Evolutionary conservation across 169 alveolate genomes (phyloP).

Genomic region (Hammondia hammondi): DNA sequence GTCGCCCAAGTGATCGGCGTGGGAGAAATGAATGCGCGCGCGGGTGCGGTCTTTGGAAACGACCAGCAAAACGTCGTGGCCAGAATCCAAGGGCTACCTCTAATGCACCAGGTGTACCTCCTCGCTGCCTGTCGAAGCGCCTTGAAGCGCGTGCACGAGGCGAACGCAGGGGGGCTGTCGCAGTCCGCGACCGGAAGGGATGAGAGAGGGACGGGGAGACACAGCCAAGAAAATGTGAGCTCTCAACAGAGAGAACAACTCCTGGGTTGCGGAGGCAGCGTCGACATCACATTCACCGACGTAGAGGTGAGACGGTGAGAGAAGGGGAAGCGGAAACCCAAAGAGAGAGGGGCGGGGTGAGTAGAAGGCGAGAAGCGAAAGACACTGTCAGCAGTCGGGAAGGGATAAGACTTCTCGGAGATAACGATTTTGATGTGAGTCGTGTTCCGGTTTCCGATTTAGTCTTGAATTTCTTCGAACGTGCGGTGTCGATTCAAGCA

Average conservation of each 20-base stretch:
- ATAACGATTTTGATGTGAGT: no score
- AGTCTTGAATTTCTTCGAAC: neutral
- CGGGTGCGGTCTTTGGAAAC: constrained; percentile 36
- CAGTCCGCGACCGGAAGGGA: neutral
- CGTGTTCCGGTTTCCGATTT: neutral
- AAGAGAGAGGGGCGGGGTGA: no score
- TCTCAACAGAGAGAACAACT: constrained; percentile 12
- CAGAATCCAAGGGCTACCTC: constrained; percentile 49
- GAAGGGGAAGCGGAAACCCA: neutral
- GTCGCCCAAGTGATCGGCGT: constrained; percentile 35
- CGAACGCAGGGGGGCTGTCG: neutral
- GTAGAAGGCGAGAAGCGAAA: no score
- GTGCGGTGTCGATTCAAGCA: neutral
- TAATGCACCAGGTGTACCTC: constrained; percentile 54
- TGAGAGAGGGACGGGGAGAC: neutral
- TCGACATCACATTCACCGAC: neutral
- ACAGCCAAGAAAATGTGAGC: neutral
- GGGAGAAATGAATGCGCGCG: constrained; percentile 31
- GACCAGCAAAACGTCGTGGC: constrained; percentile 55
- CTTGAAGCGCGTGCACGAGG: neutral
- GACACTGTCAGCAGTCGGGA: no score
- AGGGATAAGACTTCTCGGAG: no score
- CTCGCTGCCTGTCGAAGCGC: constrained; percentile 50
- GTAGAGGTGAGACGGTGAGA: neutral
- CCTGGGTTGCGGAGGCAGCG: constrained; percentile 25